These are phyloP conservation scores for Cadophora malorum DNA, from an alignment of 2,329 filamentous ascomycete genomes.

Conservation along the genomic window DNA sequence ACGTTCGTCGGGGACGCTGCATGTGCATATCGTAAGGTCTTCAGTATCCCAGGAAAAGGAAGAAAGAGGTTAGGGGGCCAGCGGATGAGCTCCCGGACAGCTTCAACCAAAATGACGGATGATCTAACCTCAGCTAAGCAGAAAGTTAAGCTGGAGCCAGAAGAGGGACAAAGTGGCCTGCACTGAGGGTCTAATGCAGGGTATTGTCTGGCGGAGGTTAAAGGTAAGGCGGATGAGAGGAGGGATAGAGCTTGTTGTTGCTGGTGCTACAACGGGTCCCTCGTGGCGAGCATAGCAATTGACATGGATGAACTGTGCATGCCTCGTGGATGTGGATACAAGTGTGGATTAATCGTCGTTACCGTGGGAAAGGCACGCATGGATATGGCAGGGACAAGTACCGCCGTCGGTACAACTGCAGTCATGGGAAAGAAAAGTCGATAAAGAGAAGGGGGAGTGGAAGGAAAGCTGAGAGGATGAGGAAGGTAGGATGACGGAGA, in stretches of 20 bases:
- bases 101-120: constrained; percentile 4
- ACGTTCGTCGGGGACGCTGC: constrained; percentile 26
- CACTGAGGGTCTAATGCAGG: neutral
- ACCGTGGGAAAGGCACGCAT: constrained; percentile 13
- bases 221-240: constrained; percentile 3
- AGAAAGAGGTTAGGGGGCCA: neutral
- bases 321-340: constrained; percentile 16
- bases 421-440: neutral
- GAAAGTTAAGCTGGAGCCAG: constrained; percentile 9
- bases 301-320: constrained; percentile 1
- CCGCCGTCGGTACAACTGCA: neutral
- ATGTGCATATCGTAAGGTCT: constrained; percentile 18
- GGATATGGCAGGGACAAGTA: constrained; percentile 1
- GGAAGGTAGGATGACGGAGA: neutral
- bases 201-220: neutral
- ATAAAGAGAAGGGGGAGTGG: neutral
- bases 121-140: neutral
- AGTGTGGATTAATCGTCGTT: constrained; percentile 5
- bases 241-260: constrained; percentile 12
- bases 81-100: neutral
- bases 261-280: constrained; percentile 4
- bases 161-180: constrained; percentile 1
- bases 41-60: neutral
- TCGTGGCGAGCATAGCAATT: neutral
- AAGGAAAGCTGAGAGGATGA: neutral